These are phyloP conservation scores for Nicotiana attenuata DNA, from an alignment of 257 asterid species.

Conservation along the genomic window DNA sequence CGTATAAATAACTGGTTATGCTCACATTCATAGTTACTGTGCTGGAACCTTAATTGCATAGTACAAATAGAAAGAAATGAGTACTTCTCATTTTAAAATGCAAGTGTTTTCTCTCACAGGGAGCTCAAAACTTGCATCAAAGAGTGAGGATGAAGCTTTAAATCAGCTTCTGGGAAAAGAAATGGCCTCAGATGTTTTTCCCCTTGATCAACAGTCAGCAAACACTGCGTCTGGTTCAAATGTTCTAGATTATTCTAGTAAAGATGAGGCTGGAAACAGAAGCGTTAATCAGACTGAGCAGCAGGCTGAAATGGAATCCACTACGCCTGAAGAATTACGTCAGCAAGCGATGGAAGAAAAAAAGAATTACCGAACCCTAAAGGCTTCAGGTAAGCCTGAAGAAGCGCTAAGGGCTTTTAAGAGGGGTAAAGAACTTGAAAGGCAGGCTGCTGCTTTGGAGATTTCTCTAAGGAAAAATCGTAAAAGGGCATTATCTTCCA, in stretches of 20 bases:
- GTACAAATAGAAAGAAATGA: neutral
- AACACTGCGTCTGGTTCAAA: conserved; percentile 45
- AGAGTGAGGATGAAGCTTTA: conserved; percentile 56
- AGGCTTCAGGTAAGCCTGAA: conserved; percentile 88
- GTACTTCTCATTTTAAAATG: neutral
- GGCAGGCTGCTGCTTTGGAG: conserved; percentile 88
- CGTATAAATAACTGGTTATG: neutral
- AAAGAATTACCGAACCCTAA: conserved; percentile 60
- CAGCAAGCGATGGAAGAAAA: conserved; percentile 80
- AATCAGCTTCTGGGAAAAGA: conserved; percentile 47
- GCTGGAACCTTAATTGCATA: neutral
- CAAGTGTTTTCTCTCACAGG: conserved; percentile 37
- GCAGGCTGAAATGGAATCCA: conserved; percentile 33
- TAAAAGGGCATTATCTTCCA: conserved; percentile 51
- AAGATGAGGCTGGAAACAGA: conserved; percentile 29
- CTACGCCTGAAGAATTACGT: conserved; percentile 81
- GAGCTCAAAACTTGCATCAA: conserved; percentile 50
- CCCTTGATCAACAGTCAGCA: conserved; percentile 25
- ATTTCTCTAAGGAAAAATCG: conserved; percentile 66
- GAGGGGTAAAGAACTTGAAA: conserved; percentile 91
- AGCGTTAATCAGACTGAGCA: neutral
- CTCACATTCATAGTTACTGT: neutral
- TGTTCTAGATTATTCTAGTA: conserved; percentile 28
- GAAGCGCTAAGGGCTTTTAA: conserved; percentile 84
- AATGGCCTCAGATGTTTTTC: conserved; percentile 22